Evolutionary conservation across 139 green algal species (phyloP), one percentile per base, ranked within the genome.

Genomic region (Chlamydomonas incerta): DNA sequence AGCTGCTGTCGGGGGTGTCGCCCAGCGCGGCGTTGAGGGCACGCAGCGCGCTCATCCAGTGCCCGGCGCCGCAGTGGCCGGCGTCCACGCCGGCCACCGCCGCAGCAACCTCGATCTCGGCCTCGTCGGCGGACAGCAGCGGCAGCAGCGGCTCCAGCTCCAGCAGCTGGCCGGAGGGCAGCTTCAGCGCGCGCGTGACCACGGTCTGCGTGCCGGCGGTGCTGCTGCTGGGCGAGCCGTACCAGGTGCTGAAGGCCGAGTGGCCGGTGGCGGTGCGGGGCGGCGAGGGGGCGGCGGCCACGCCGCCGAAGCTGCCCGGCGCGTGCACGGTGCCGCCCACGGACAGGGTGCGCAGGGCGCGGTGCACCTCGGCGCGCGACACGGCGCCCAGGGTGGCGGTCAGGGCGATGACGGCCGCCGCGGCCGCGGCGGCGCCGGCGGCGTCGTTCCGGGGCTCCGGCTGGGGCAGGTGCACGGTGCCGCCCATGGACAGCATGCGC

Each of bases 141-240:
- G 73, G 47, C 24, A 81, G 52, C 34, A 82, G 23, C 10, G 74
- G 21, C 20, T 82, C 75, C 37, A 83, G 76, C 63, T 83, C 76
- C 62, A 83, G n/a, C 41, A 83, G 63, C 63, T 83, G 41, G 41
- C 76, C 76, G 0, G 18, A 60, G 3, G 76, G 76, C 76, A 83
- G 31, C 41, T 41, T 37, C 2, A 83, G 76, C 47, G 76, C 76
- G 23, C 34, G 41, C 28, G 76, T 83, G 1, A 83, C 76, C 37
- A 74, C 69, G 5, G 37, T 50, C 34, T 73, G 67, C 33, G 67
- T 73, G 34, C 67, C 67, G 9, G 67, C 33, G n/a, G n/a, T 71
- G n/a, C 31, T 37, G 65, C 9, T 71, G 62, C 24, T 21, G 65
- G n/a, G 6, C 10, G 23, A 37, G 11, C 52, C 55, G 26, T 14